These are phyloP conservation scores for Pyrenophora tritici-repentis DNA, from an alignment of 2,329 filamentous ascomycete genomes.

Conservation along the genomic window DNA sequence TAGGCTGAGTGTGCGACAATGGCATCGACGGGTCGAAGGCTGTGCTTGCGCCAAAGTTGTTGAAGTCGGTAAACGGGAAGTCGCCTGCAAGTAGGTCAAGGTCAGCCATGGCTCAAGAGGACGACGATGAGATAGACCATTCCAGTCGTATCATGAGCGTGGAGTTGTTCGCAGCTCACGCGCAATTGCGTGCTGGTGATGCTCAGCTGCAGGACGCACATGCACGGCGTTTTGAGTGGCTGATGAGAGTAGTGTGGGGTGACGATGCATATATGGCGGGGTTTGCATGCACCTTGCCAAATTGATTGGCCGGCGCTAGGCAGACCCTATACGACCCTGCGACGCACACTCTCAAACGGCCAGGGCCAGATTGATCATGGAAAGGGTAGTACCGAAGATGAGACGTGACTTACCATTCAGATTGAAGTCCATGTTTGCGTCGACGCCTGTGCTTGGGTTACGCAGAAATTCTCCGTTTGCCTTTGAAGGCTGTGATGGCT, in stretches of 20 bases:
- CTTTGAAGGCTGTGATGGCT: conserved; percentile 21
- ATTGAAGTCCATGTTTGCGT: conserved; percentile 43
- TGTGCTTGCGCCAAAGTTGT: conserved; percentile 43
- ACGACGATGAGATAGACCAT: conserved; percentile 9
- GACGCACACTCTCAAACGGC: conserved; percentile 13
- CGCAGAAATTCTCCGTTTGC: conserved; percentile 21
- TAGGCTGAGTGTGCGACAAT: conserved; percentile 34
- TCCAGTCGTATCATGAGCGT: conserved; percentile 13
- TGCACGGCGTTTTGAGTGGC: conserved; percentile 30
- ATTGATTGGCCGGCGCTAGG: conserved; percentile 29
- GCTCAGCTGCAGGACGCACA: conserved; percentile 28
- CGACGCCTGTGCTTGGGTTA: conserved; percentile 19
- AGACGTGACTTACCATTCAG: conserved; percentile 39
- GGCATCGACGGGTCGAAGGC: conserved; percentile 41
- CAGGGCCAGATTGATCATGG: conserved; percentile 10
- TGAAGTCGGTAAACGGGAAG: conserved; percentile 55
- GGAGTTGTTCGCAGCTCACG: conserved; percentile 20
- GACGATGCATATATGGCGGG: conserved; percentile 35
- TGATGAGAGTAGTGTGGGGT: conserved; percentile 33
- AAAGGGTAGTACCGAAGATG: conserved; percentile 13
- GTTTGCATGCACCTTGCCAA: conserved; percentile 26
- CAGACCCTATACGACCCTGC: conserved; percentile 21
- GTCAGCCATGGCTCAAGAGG: conserved; percentile 40
- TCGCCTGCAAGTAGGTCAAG: conserved; percentile 46
- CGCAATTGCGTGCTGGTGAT: conserved; percentile 47